Conservation (phyloP, 176 grass and related monocot genomes). For the Secale cereale region DNA sequence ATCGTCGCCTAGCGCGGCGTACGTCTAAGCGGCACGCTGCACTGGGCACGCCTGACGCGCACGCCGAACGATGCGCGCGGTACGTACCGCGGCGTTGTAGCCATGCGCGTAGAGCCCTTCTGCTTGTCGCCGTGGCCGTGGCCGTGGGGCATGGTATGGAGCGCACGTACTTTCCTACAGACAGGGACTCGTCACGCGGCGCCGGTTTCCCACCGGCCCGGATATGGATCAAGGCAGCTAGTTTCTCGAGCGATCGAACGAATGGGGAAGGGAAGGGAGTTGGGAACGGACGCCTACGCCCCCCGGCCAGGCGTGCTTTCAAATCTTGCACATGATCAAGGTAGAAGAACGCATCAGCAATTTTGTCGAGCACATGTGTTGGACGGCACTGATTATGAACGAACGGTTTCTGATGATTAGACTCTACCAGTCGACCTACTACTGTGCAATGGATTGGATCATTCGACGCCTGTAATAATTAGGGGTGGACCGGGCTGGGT, state of each 20-base stretch:
- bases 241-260: not conserved
- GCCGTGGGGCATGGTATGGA: not conserved
- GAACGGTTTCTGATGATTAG: not conserved
- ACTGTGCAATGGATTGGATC: not conserved
- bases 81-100: conserved; percentile 14
- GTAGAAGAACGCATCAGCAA: not conserved
- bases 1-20: conserved; percentile 47
- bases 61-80: conserved; percentile 35
- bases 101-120: conserved; percentile 1
- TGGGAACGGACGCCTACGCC: too few species aligned
- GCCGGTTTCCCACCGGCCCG: not conserved
- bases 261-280: too few species aligned
- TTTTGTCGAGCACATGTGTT: not conserved
- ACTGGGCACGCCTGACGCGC: conserved; percentile 26
- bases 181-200: conserved; percentile 30
- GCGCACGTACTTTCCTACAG: conserved; percentile 28
- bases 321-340: too few species aligned
- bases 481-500: not conserved
- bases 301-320: too few species aligned
- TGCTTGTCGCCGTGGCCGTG: conserved; percentile 45
- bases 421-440: not conserved
- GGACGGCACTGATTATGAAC: not conserved
- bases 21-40: conserved; percentile 12
- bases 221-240: too few species aligned
- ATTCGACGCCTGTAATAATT: not conserved